A percentile compares a stretch with the other conserved stretches of the same genome.
phyloP scores from a whole-genome alignment of 257 asterid genomes.

The Catharanthus roseus region DNA sequence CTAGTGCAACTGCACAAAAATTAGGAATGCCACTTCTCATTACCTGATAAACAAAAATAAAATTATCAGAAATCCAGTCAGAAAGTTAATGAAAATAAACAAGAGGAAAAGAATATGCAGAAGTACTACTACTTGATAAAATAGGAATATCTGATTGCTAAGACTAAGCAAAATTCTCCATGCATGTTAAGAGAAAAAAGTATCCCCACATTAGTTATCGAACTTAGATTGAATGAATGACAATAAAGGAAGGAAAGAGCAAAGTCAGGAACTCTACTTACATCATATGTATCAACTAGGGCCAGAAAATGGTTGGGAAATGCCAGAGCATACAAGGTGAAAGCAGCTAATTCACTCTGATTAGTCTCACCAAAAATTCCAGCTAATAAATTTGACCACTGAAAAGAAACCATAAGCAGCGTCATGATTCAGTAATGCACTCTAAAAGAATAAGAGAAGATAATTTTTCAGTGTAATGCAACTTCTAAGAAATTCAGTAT shows the following conservation, averaged over 20 bases:
- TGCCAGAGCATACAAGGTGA: slow-evolving; percentile 84
- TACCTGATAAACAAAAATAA: slow-evolving; percentile 48
- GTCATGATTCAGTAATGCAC: slow-evolving; percentile 7
- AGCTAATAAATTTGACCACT: slow-evolving; percentile 48
- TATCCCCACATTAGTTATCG: not conserved
- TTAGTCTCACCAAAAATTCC: slow-evolving; percentile 81
- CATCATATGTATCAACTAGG: slow-evolving; percentile 94
- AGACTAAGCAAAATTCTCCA: not conserved
- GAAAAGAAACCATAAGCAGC: slow-evolving; percentile 20
- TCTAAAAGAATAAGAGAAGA: slow-evolving; percentile 5
- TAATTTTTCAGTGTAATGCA: slow-evolving; percentile 6
- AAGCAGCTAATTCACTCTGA: slow-evolving; percentile 90
- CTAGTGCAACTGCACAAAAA: slow-evolving; percentile 97
- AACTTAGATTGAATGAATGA: not conserved
- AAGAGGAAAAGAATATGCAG: not conserved
- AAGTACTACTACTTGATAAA: not conserved
- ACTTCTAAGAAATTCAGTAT: not conserved
- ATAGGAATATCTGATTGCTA: not conserved
- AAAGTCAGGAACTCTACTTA: slow-evolving; percentile 32
- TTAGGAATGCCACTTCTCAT: slow-evolving; percentile 93
- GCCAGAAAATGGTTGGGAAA: slow-evolving; percentile 83
- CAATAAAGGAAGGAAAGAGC: not conserved
- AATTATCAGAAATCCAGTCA: slow-evolving; percentile 5
- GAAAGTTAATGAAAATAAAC: not conserved
- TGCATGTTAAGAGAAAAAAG: not conserved